Percentiles rank a stretch among this genome's conserved stretches.
These are phyloP conservation scores for Colletotrichum neosansevieriae DNA, from an alignment of 2,329 filamentous ascomycete species.

Conservation along the genomic window DNA sequence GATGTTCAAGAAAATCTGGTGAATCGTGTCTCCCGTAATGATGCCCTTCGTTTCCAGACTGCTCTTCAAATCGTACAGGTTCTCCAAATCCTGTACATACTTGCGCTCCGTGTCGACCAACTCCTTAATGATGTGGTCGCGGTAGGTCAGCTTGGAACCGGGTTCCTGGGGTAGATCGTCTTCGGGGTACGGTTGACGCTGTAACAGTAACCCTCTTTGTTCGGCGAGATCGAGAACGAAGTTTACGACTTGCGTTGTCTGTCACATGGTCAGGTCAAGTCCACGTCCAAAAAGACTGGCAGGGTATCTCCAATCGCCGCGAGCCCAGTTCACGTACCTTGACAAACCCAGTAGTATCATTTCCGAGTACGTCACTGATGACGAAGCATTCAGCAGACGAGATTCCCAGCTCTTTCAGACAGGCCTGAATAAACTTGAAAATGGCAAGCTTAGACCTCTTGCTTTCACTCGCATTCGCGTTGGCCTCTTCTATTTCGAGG, in stretches of 20 bases:
- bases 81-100: conserved; percentile 97
- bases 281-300: not conserved
- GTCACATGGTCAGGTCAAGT: conserved; percentile 15
- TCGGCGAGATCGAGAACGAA: conserved; percentile 89
- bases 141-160: conserved; percentile 76
- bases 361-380: conserved; percentile 89
- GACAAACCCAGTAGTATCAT: conserved; percentile 96
- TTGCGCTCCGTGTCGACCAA: conserved; percentile 95
- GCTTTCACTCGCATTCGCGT: conserved; percentile 67
- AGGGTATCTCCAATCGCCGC: not conserved
- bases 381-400: conserved; percentile 88
- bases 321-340: conserved; percentile 70
- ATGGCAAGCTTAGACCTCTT: conserved; percentile 89
- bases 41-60: conserved; percentile 88
- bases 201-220: conserved; percentile 77
- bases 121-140: conserved; percentile 92
- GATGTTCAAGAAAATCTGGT: conserved; percentile 96
- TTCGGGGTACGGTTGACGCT: conserved; percentile 69
- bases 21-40: conserved; percentile 88
- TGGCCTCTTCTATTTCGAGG: conserved; percentile 74
- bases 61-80: conserved; percentile 92
- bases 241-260: conserved; percentile 91
- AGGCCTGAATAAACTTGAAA: conserved; percentile 93
- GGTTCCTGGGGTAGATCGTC: conserved; percentile 64
- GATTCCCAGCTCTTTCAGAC: conserved; percentile 84